phyloP scores from a whole-genome alignment of 2,329 filamentous ascomycete genomes.

The Fusarium torulosum region DNA sequence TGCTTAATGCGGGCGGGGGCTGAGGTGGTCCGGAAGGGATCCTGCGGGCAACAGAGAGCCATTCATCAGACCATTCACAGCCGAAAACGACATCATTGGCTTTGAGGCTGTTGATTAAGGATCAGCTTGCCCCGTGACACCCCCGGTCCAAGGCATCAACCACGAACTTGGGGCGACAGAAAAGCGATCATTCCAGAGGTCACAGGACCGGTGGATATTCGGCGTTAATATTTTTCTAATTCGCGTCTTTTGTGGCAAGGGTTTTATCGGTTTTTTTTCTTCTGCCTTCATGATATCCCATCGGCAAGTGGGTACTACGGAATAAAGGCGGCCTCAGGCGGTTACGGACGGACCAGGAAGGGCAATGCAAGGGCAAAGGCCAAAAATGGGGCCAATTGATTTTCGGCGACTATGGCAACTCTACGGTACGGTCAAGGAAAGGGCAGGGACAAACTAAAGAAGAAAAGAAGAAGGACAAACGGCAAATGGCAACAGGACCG shows the following conservation, averaged over 20 bases:
- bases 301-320: conserved; percentile 44
- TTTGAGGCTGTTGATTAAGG: conserved; percentile 21
- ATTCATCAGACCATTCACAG: conserved; percentile 13
- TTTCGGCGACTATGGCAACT: conserved; percentile 41
- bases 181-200: conserved; percentile 26
- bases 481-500: conserved; percentile 44
- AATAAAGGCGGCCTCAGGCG: conserved; percentile 39
- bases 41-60: conserved; percentile 16
- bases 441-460: conserved; percentile 26
- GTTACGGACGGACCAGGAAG: conserved; percentile 40
- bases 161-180: conserved; percentile 29
- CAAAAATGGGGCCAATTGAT: conserved; percentile 32
- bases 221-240: conserved; percentile 43
- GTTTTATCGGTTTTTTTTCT: conserved; percentile 29
- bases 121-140: conserved; percentile 38
- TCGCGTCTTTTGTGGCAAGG: conserved; percentile 41
- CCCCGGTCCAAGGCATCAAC: conserved; percentile 16
- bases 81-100: conserved; percentile 28
- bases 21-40: conserved; percentile 20
- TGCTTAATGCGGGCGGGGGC: conserved; percentile 21
- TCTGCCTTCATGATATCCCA: conserved; percentile 47
- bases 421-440: conserved; percentile 31
- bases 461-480: conserved; percentile 26
- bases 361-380: conserved; percentile 35
- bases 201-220: conserved; percentile 38